Base-by-base conservation (phyloP, 176 grass and related monocot species). In the Coix lacrymajobi region DNA sequence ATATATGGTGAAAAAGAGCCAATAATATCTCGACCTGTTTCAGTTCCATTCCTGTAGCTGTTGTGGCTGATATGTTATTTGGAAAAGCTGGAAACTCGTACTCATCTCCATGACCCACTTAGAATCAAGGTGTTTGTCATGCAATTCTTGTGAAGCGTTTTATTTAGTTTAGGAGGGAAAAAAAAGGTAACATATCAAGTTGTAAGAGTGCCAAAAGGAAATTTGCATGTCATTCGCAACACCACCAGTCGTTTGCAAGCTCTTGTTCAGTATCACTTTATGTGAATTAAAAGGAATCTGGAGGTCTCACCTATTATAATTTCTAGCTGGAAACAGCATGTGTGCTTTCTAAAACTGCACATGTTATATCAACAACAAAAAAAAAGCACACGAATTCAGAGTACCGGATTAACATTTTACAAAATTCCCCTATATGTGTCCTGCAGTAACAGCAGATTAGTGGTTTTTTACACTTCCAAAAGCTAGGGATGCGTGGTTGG, bases 351-450 rank as follows among this genome's bases (percentile, higher is more conserved):
- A 80, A 6, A 69, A 48, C 6, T 80, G 71, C 77, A 80, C 41
- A 38, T 25, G 49, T 44, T 28, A 56, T 80, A 34, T 39, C 65
- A 43, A n/a, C 30, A 20, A 22, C 15, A 15, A 15, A 24, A 65
- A 56, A 79, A 71, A 78, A 29, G 40, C 52, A 58, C 62, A 25
- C 8, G 12, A 79, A 57, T 56, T 77, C 75, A 65, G 40, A 17
- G 19, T 79, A 76, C 29, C n/a, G 32, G 40, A 52, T 58, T 52
- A 69, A 69, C 79, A 56, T 26, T 58, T 79, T 79, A 69, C 81
- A 79, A 79, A 88, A 66, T 73, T 62, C n/a, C 40, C 44, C 66
- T 72, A 69, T 78, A 72, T 22, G 73, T 88, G 62, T 78, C 86
- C 73, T 78, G 86, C 57, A 8, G 33, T 83, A 66, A 75, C 28